phyloP scores from a whole-genome alignment of 495 filamentous ascomycete genomes.

The Letharia lupina region DNA sequence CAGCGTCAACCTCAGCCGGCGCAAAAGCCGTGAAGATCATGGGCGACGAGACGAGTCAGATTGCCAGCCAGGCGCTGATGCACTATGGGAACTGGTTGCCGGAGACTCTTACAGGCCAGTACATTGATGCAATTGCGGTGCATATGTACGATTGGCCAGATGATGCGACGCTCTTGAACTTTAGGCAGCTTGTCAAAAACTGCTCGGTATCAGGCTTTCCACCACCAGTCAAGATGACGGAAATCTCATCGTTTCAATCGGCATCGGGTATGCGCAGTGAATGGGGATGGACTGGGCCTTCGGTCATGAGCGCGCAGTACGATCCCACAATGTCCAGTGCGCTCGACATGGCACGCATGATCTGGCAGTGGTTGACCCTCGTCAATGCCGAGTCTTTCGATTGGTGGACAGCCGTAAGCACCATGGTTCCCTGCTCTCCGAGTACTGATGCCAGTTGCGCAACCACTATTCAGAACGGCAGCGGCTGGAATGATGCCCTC shows the following conservation, averaged over 20 bases:
- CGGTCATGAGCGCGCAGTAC: conserved; percentile 3
- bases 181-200: conserved; percentile 11
- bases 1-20: neutral
- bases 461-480: neutral
- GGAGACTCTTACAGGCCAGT: neutral
- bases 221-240: conserved; percentile 18
- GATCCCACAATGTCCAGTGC: conserved; percentile 17
- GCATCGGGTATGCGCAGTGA: conserved; percentile 2
- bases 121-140: conserved; percentile 17
- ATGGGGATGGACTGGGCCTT: conserved; percentile 14
- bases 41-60: conserved; percentile 21
- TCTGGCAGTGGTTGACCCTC: conserved; percentile 20
- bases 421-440: conserved; percentile 18
- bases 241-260: conserved; percentile 14
- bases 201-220: neutral
- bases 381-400: conserved; percentile 20
- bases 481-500: conserved; percentile 15
- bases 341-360: conserved; percentile 17
- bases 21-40: conserved; percentile 16
- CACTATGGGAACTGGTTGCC: conserved; percentile 17
- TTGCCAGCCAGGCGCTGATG: conserved; percentile 14
- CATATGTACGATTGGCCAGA: conserved; percentile 22
- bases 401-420: conserved; percentile 21
- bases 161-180: conserved; percentile 19
- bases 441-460: conserved; percentile 1